A percentile compares a stretch with the other conserved stretches of the same genome.
Evolutionary conservation across 805 yeast species (phyloP).

Genomic region (Candida ficus): DNA sequence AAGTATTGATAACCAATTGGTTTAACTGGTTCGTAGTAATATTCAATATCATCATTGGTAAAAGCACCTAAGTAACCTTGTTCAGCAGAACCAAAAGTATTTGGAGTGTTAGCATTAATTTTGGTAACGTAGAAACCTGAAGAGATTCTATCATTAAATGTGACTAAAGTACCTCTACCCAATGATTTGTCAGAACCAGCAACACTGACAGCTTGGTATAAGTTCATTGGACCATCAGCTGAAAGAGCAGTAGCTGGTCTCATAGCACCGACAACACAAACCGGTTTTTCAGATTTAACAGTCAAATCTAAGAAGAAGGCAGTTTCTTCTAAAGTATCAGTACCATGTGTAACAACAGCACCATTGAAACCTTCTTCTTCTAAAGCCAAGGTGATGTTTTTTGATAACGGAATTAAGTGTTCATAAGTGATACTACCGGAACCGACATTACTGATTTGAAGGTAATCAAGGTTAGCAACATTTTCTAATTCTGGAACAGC

Average conservation of each 20-base stretch:
- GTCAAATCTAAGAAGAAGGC: conserved; percentile 56
- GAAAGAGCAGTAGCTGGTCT: conserved; percentile 67
- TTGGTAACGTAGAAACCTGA: conserved; percentile 68
- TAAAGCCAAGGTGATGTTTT: conserved; percentile 41
- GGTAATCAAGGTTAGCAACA: conserved; percentile 55
- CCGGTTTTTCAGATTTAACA: conserved; percentile 40
- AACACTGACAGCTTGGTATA: conserved; percentile 63
- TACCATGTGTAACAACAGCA: conserved; percentile 65
- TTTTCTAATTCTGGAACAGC: conserved; percentile 55
- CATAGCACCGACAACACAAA: conserved; percentile 72
- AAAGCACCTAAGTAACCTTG: conserved; percentile 70
- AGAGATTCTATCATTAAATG: conserved; percentile 62
- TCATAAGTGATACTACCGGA: conserved; percentile 53
- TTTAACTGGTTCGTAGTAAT: conserved; percentile 56
- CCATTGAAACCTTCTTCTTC: conserved; percentile 44
- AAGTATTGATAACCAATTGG: conserved; percentile 43
- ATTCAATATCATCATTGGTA: conserved; percentile 60
- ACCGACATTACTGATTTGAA: conserved; percentile 58
- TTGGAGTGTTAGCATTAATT: conserved; percentile 64
- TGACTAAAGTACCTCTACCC: conserved; percentile 58
- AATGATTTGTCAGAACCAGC: conserved; percentile 47
- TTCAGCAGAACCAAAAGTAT: conserved; percentile 62
- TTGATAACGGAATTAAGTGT: conserved; percentile 41
- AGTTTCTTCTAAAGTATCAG: conserved; percentile 66
- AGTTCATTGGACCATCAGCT: conserved; percentile 69